phyloP scores from a whole-genome alignment of 345 rosid species.

The Anastatica hierochuntica region DNA sequence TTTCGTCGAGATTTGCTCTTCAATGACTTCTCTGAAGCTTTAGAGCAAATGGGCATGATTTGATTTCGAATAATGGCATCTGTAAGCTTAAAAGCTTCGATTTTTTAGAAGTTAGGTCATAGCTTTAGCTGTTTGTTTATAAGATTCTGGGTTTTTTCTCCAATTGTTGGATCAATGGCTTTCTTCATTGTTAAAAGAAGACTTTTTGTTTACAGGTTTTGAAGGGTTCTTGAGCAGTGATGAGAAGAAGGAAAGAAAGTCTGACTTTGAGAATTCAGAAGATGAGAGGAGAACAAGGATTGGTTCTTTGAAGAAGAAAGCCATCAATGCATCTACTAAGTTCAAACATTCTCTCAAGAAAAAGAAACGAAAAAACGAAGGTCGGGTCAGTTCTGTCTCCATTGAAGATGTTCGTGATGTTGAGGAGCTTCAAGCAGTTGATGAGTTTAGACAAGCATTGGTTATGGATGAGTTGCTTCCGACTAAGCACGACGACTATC shows the following conservation, averaged over 20 bases:
- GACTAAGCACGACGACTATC: constrained; percentile 69
- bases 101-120: too few relatives aligned
- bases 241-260: constrained; percentile 86
- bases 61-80: too few relatives aligned
- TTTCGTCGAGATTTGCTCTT: too few relatives aligned
- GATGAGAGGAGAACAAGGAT: constrained; percentile 96
- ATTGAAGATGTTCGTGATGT: constrained; percentile 91
- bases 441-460: constrained; percentile 72
- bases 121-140: too few relatives aligned
- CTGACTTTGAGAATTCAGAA: constrained; percentile 96
- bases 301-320: constrained; percentile 88
- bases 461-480: constrained; percentile 77
- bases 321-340: constrained; percentile 71
- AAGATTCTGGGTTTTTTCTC: too few relatives aligned
- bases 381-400: constrained; percentile 86
- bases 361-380: constrained; percentile 76
- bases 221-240: constrained; percentile 81
- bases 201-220: constrained; percentile 80
- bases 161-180: neutral
- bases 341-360: constrained; percentile 89
- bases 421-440: constrained; percentile 80
- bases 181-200: too few relatives aligned
- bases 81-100: too few relatives aligned
- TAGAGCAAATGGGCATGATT: too few relatives aligned
- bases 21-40: too few relatives aligned